phyloP scores from a whole-genome alignment of 345 rosid genomes.

The Acer negundo region DNA sequence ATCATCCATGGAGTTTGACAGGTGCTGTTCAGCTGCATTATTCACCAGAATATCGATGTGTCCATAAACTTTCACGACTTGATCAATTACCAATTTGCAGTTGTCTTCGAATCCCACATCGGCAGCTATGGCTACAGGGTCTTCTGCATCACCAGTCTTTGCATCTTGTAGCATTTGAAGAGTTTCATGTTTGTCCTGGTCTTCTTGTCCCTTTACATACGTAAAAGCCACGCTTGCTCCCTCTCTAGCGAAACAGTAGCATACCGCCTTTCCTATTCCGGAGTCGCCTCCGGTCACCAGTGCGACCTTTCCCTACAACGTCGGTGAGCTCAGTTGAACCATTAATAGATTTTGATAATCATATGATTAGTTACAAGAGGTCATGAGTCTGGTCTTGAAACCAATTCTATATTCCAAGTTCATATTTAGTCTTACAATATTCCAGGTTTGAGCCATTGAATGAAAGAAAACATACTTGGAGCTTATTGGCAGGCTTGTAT shows the following conservation, averaged over 20 bases:
- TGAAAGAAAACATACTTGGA: not conserved
- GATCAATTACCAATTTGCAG: conserved; percentile 57
- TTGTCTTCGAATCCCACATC: conserved; percentile 70
- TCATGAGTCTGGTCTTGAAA: not conserved
- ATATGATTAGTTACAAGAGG: no score
- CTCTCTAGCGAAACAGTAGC: conserved; percentile 45
- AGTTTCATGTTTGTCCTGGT: conserved; percentile 63
- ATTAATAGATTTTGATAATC: no score
- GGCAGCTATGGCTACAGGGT: conserved; percentile 55
- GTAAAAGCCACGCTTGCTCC: conserved; percentile 78
- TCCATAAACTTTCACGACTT: conserved; percentile 57
- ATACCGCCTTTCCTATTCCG: conserved; percentile 68
- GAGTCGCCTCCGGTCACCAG: conserved; percentile 78
- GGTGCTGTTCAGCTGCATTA: conserved; percentile 64
- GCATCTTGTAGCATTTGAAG: conserved; percentile 44
- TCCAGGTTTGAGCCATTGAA: not conserved
- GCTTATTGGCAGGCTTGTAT: not conserved
- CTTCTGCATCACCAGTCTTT: conserved; percentile 52
- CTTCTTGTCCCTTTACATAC: conserved; percentile 56
- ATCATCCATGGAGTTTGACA: conserved; percentile 48
- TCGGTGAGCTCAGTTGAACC: not conserved
- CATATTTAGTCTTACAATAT: no score
- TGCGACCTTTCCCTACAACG: conserved; percentile 63
- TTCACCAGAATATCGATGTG: conserved; percentile 65
- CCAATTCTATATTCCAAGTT: no score